Evolutionary conservation across 163 green algal species (phyloP).

Genomic region (Coccomyxa subellipsoidea): DNA sequence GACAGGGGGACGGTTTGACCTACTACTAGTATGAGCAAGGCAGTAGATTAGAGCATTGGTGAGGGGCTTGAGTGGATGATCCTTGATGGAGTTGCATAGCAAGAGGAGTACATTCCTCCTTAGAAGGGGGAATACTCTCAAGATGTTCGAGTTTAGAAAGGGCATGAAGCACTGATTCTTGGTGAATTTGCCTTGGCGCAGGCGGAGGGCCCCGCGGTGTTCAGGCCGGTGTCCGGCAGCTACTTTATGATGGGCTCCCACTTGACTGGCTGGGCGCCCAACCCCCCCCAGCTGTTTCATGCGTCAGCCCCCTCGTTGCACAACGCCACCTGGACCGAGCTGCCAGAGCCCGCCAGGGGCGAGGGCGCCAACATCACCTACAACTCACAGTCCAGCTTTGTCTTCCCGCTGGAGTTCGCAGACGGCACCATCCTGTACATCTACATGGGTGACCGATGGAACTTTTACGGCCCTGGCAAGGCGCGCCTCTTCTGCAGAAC

Average conservation of each 20-base stretch:
- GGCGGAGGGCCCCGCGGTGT: constrained; percentile 19
- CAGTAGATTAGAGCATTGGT: too few relatives aligned
- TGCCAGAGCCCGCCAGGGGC: neutral
- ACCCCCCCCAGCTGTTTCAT: constrained; percentile 9
- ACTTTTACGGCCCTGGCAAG: constrained; percentile 16
- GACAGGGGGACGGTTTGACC: too few relatives aligned
- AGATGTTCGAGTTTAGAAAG: too few relatives aligned
- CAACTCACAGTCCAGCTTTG: constrained; percentile 16
- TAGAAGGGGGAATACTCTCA: too few relatives aligned
- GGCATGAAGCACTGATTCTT: neutral
- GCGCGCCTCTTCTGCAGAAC: neutral
- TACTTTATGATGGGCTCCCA: constrained; percentile 21
- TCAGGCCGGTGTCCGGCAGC: neutral
- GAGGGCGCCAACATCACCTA: constrained; percentile 18
- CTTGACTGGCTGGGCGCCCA: constrained; percentile 22
- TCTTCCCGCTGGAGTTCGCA: constrained; percentile 7
- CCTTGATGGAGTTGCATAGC: too few relatives aligned
- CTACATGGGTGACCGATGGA: constrained; percentile 33
- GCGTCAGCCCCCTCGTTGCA: neutral
- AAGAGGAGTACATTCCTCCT: too few relatives aligned
- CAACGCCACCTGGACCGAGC: neutral
- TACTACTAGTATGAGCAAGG: too few relatives aligned
- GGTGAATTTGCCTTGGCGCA: neutral
- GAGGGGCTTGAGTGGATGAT: too few relatives aligned
- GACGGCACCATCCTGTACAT: constrained; percentile 16